Percentiles rank a stretch among this genome's conserved stretches.
These are phyloP conservation scores for Chaetomium sp. DNA, from an alignment of 2,329 filamentous ascomycete species.

Conservation along the genomic window DNA sequence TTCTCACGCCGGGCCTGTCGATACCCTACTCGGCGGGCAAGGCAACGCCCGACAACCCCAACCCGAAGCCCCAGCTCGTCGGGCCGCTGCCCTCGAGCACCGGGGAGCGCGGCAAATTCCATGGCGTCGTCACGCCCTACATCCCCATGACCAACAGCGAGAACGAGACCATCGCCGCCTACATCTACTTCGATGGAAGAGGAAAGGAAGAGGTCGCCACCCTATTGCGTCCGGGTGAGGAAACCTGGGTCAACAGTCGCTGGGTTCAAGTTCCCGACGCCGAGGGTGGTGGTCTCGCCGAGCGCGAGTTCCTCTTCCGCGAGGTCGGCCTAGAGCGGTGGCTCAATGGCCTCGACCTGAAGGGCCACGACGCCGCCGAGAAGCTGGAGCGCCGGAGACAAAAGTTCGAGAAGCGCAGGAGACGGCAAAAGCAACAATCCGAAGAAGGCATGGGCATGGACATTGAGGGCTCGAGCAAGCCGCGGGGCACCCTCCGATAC, in stretches of 20 bases:
- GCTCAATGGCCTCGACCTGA: constrained; percentile 94
- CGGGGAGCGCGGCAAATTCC: constrained; percentile 50
- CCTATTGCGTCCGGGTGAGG: constrained; percentile 84
- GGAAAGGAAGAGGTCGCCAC: constrained; percentile 97
- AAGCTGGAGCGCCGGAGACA: constrained; percentile 86
- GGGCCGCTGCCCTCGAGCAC: constrained; percentile 64
- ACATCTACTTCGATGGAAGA: constrained; percentile 97
- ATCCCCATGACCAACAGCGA: constrained; percentile 88
- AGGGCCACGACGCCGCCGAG: constrained; percentile 86
- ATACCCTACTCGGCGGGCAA: constrained; percentile 94
- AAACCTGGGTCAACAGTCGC: constrained; percentile 98
- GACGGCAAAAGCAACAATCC: constrained; percentile 58
- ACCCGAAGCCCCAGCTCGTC: constrained; percentile 80
- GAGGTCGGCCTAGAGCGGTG: constrained; percentile 95
- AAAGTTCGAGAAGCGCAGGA: constrained; percentile 71
- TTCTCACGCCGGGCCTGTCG: constrained; percentile 82
- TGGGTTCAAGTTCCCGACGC: constrained; percentile 94
- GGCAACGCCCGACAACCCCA: constrained; percentile 71
- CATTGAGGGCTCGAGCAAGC: constrained; percentile 47
- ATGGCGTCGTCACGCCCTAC: constrained; percentile 74
- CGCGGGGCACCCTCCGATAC: constrained; percentile 71
- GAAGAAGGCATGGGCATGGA: constrained; percentile 44
- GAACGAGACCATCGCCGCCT: constrained; percentile 96
- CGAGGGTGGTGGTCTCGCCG: constrained; percentile 90
- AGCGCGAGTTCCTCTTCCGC: constrained; percentile 94